These are phyloP conservation scores for Gossypium raimondii DNA, from an alignment of 345 rosid genomes.

Conservation along the genomic window DNA sequence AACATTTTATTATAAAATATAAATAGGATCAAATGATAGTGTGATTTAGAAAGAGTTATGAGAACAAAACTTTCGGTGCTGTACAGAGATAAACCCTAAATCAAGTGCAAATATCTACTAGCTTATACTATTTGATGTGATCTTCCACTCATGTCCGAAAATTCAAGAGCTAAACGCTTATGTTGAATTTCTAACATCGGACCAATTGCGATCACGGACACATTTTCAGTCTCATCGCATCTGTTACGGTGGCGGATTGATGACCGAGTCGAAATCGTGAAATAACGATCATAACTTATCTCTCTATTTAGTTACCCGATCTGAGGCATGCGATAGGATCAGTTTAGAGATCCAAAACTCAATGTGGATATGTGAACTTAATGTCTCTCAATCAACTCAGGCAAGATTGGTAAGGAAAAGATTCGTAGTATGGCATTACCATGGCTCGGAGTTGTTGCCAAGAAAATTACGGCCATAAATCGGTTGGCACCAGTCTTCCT, in stretches of 20 bases:
- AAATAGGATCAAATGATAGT: not conserved
- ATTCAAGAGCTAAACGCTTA: not conserved
- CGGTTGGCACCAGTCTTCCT: slow-evolving; percentile 52
- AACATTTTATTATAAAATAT: not conserved
- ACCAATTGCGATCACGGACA: not conserved
- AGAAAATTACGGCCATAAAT: slow-evolving; percentile 42
- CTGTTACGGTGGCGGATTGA: not conserved
- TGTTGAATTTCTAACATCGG: not conserved
- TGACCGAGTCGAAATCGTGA: not conserved
- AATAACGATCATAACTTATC: not conserved
- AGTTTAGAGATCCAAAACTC: not conserved
- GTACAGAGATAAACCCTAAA: not conserved
- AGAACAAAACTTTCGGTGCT: not conserved
- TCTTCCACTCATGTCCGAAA: not conserved
- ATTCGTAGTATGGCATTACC: slow-evolving; percentile 28
- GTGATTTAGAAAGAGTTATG: not conserved
- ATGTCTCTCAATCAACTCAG: not conserved
- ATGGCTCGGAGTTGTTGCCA: slow-evolving; percentile 54
- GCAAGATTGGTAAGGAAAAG: not conserved
- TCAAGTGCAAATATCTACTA: not conserved
- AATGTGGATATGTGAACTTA: not conserved
- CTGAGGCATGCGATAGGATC: not conserved
- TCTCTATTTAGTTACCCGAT: slow-evolving; percentile 14
- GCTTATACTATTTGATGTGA: not conserved
- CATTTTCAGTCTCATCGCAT: too few relatives aligned